phyloP scores from a whole-genome alignment of 1,284 basidiomycete species.

The Trichosporon asahii region DNA sequence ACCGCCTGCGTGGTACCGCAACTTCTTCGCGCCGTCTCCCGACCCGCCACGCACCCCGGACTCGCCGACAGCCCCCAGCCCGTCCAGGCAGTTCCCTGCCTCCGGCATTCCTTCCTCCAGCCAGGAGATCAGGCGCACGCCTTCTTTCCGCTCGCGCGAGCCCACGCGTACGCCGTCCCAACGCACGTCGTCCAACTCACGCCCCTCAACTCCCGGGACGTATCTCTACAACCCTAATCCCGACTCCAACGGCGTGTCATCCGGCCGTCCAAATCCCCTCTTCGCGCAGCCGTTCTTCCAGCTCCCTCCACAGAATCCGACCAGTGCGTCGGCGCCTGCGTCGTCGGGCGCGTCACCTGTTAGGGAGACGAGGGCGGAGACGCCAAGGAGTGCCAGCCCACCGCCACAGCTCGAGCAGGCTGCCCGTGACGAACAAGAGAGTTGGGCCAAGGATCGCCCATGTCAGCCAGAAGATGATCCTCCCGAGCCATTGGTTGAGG shows the following conservation, averaged over 20 bases:
- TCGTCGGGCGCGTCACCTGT: not conserved
- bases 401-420: slow-evolving; percentile 3
- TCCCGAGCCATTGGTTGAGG: not conserved
- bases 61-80: not conserved
- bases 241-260: not conserved
- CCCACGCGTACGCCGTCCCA: not conserved
- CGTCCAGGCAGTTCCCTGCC: not conserved
- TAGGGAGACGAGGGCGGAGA: not conserved
- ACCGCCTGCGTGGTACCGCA: not conserved
- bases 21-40: slow-evolving; percentile 1
- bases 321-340: not conserved
- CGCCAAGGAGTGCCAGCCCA: not conserved
- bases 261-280: not conserved
- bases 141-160: not conserved
- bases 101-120: not conserved
- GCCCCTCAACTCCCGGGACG: not conserved
- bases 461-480: not conserved
- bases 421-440: not conserved
- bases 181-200: not conserved
- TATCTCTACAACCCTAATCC: not conserved
- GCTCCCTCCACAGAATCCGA: not conserved
- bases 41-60: not conserved
- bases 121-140: not conserved
- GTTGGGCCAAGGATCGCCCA: not conserved
- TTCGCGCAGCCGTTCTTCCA: slow-evolving; percentile 2